Evolutionary conservation across 176 grass and related monocot species (phyloP), one percentile per base, ranked within the genome.

Genomic region (Cymbopogon citratus): DNA sequence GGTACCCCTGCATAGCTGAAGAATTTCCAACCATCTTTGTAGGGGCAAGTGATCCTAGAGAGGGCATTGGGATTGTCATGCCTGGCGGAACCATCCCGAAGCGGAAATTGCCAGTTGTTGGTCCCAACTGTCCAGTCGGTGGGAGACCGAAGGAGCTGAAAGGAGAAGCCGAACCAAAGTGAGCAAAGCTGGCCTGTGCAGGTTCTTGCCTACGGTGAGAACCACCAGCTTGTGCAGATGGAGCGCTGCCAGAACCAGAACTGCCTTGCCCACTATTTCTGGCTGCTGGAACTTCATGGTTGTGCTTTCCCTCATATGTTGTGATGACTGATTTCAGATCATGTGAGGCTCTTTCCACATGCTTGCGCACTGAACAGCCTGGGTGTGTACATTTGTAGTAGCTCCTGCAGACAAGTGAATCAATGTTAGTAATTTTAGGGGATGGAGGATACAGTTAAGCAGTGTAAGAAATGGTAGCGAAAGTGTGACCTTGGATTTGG

Each of bases 291-390:
- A 99, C 97, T 65, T 99, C 93, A 75, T 99, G 97, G 91, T 96
- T 99, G 75, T 99, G 97, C 73, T 91, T 94, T 4, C 97, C 97
- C 77, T 99, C 97, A 3, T 99, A 99, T 0, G 97, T 99, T 1
- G 97, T 99, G 73, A 99, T 93, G 6, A 99, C 97, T 0, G 93
- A 99, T 76, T 99, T 99, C 84, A 99, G 91, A 90, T 99, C 97
- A 83, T 99, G 91, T 1, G 97, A 99, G 9, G 97, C 97, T 78
- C 97, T 93, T 64, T 99, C 97, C 9, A 99, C 93, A 0, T 99
- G 97, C 80, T 99, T 99, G 80, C 97, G 89, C 33, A 99, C 97
- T 3, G 89, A 89, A 83, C 97, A 99, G 10, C 93, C 87, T 5
- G 81, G 80, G 63, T 91, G 90, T 1, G 97, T 99, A 57, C 97